phyloP scores from a whole-genome alignment of 345 rosid species.

The Melaleuca quinquenervia region DNA sequence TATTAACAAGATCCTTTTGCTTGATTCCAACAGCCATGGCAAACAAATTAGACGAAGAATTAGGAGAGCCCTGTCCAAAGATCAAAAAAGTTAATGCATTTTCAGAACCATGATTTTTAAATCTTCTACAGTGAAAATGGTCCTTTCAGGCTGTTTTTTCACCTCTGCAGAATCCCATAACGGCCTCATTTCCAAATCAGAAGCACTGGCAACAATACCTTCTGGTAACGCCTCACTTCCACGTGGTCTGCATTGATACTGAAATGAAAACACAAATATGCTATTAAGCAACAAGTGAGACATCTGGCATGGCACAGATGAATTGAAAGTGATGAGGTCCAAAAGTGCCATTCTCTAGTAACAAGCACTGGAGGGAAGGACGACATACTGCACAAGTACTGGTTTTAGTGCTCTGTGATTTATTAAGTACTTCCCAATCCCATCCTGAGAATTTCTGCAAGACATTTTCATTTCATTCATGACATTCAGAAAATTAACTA shows the following conservation, averaged over 20 bases:
- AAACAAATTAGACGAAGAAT: conserved; percentile 24
- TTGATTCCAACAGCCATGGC: conserved; percentile 51
- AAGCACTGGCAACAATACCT: conserved; percentile 30
- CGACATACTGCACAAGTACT: conserved; percentile 32
- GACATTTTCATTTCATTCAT: background rate
- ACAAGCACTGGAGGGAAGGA: background rate
- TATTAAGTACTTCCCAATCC: conserved; percentile 1
- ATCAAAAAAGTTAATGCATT: background rate
- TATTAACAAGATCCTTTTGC: conserved; percentile 40
- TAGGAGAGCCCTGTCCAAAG: conserved; percentile 14
- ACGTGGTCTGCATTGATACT: conserved; percentile 35
- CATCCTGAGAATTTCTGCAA: conserved; percentile 31
- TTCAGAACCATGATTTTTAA: background rate
- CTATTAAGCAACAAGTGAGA: background rate
- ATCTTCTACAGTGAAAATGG: background rate
- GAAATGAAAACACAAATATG: conserved; percentile 6
- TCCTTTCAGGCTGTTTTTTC: background rate
- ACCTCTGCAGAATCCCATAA: conserved; percentile 51
- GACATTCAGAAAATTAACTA: background rate
- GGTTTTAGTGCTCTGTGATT: conserved; percentile 1
- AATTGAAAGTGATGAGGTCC: background rate
- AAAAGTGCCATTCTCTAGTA: background rate
- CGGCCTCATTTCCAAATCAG: conserved; percentile 54
- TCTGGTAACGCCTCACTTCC: conserved; percentile 49
- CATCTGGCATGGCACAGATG: background rate